These are phyloP conservation scores for Podospora appendiculata DNA, from an alignment of 495 filamentous ascomycete species.

Conservation along the genomic window DNA sequence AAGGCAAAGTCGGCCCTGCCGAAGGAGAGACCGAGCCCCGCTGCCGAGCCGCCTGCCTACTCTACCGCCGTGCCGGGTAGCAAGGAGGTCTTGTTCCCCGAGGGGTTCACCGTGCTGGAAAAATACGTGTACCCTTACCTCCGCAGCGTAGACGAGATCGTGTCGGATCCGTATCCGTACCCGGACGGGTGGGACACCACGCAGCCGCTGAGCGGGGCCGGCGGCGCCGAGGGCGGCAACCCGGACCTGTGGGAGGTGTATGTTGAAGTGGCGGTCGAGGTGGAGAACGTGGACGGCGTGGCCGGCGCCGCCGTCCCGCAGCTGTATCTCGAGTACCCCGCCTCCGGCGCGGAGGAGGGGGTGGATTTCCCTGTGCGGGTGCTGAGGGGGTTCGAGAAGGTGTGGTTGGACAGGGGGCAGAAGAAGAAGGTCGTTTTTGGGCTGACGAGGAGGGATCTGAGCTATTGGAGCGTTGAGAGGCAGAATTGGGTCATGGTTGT, in stretches of 20 bases:
- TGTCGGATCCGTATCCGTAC: conserved; percentile 54
- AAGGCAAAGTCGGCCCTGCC: conserved; percentile 56
- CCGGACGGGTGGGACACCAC: conserved; percentile 60
- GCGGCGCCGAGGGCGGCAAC: conserved; percentile 79
- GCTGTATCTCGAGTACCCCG: conserved; percentile 70
- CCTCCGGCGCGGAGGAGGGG: conserved; percentile 19
- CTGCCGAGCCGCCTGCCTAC: conserved; percentile 55
- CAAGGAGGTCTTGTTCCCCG: conserved; percentile 57
- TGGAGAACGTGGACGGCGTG: conserved; percentile 63
- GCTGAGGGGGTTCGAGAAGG: conserved; percentile 76
- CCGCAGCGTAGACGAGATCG: conserved; percentile 46
- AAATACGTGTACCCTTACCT: conserved; percentile 93
- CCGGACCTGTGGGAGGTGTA: conserved; percentile 70
- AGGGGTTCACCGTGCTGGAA: conserved; percentile 54
- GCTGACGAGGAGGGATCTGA: conserved; percentile 66
- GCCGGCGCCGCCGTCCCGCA: conserved; percentile 73
- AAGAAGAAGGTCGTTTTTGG: conserved; percentile 54
- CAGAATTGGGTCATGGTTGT: conserved; percentile 79
- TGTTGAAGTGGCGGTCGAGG: conserved; percentile 49
- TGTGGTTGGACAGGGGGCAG: conserved; percentile 51
- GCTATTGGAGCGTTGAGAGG: conserved; percentile 68
- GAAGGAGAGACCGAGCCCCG: conserved; percentile 43
- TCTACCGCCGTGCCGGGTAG: conserved; percentile 47
- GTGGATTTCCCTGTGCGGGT: conserved; percentile 72
- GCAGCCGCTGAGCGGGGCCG: conserved; percentile 54